Base-by-base conservation (phyloP, 2,329 filamentous ascomycete species). In the Diaporthe humulicola region DNA sequence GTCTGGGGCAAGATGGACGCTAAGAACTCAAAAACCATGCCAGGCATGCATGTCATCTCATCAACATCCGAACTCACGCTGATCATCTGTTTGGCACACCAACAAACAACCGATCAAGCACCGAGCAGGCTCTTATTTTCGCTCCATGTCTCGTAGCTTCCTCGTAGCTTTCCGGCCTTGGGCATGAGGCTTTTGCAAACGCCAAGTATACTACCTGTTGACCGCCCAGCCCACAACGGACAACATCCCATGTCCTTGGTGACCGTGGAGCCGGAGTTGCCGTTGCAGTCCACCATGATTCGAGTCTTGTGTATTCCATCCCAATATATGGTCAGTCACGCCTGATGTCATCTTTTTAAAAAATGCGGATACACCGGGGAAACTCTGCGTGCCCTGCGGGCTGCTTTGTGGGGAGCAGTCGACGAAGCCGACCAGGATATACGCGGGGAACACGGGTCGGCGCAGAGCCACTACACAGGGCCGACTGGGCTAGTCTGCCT, bases 341-440 rank as follows among this genome's bases (percentile, higher is more conserved):
- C 48, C 33, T 69, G 48, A 69, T 54, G 64, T 69, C 64, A 67
- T 67, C 28, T 52, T 45, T 8, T 38, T 19, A 52, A 25, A 17
- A 67, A 52, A 38, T 67, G 64, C 64, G 64, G 45, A 67, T 67
- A 67, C 45, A 22, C 8, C 64, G 64, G 64, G 33, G 48, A 69
- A 40, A 54, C 64, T 54, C 33, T 40, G 30, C 5, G 48, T 22
- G 48, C 28, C 30, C 28, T 40, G 33, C 33, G 33, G 64, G 22
- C 14, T 69, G 33, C 48, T 28, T 30, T 69, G 64, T 54, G 64
- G 45, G 48, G 64, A 54, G 64, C 64, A 25, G n/a, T 19, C n/a
- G 33, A 52, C 30, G 7, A 38, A 19, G n/a, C n/a, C 15, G 30
- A 33, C 17, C 15, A 40, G 33, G 33, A 40, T 54, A n/a, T 7